phyloP scores from a whole-genome alignment of 1,284 basidiomycete genomes.

The Leucoagaricus sp. region DNA sequence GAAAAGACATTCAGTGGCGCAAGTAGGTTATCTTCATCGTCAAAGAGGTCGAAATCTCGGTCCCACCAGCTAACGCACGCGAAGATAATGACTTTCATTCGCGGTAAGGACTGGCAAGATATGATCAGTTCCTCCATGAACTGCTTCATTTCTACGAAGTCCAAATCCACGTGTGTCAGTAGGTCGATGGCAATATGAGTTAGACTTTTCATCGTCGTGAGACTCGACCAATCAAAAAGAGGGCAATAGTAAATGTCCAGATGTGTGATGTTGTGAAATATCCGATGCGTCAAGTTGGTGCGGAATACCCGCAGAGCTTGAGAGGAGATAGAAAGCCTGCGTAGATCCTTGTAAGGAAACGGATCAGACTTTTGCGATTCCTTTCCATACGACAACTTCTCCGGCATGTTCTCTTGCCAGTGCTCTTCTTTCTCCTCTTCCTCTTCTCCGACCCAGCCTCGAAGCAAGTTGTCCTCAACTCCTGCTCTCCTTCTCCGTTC shows the following conservation, averaged over 20 bases:
- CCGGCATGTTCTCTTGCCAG: not conserved
- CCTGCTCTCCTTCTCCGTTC: not conserved
- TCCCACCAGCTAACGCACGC: conserved; percentile 1
- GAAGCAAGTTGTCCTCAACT: not conserved
- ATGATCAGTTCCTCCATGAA: not conserved
- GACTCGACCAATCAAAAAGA: conserved; percentile 3
- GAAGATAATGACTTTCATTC: conserved; percentile 7
- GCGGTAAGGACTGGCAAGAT: not conserved
- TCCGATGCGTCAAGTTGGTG: not conserved
- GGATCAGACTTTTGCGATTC: not conserved
- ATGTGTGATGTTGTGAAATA: conserved; percentile 12
- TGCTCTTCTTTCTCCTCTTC: not conserved
- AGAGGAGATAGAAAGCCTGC: conserved; percentile 1
- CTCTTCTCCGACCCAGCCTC: not conserved
- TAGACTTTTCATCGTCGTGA: not conserved
- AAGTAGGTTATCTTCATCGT: not conserved
- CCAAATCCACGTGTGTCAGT: conserved; percentile 1
- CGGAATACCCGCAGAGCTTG: not conserved
- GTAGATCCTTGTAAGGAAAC: conserved; percentile 9
- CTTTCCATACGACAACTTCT: not conserved
- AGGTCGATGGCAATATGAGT: conserved; percentile 9
- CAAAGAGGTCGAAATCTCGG: conserved; percentile 7
- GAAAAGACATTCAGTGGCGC: not conserved
- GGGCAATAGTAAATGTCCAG: conserved; percentile 10
- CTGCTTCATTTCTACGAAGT: not conserved